Conservation (phyloP, 140 eudicot species). For the Stevia rebaudiana region DNA sequence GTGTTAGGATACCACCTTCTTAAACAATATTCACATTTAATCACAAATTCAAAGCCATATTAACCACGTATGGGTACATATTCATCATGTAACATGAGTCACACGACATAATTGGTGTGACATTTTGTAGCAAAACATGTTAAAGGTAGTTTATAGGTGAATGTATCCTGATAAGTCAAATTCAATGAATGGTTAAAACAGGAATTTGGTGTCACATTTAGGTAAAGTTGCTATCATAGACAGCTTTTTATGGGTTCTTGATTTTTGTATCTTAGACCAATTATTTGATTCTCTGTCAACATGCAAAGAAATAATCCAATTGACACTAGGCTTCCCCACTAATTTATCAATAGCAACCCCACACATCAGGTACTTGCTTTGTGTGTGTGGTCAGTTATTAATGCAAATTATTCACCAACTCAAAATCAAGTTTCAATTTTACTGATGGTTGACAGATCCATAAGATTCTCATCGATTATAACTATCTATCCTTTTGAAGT, state of each 20-base stretch:
- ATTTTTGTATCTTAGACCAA: slow-evolving; percentile 34
- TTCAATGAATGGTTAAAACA: neutral
- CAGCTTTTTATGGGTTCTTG: slow-evolving; percentile 37
- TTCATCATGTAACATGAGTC: slow-evolving; percentile 2
- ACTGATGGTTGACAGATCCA: neutral
- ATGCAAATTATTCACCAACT: slow-evolving; percentile 23
- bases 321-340: slow-evolving; percentile 19
- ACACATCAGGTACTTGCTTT: slow-evolving; percentile 31
- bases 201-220: slow-evolving; percentile 24
- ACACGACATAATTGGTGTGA: slow-evolving; percentile 2
- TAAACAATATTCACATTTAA: neutral
- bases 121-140: neutral
- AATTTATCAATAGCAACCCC: slow-evolving; percentile 27
- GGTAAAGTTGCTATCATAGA: slow-evolving; percentile 22
- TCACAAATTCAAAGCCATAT: neutral
- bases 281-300: slow-evolving; percentile 28
- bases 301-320: slow-evolving; percentile 19
- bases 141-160: neutral
- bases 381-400: slow-evolving; percentile 21
- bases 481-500: neutral
- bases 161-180: slow-evolving; percentile 6
- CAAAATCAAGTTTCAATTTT: slow-evolving; percentile 1
- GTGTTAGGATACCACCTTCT: neutral
- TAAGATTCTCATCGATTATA: neutral
- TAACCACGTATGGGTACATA: neutral